These are phyloP conservation scores for Elongisporangium undulatum DNA, from an alignment of 352 stramenopile species.

Conservation along the genomic window DNA sequence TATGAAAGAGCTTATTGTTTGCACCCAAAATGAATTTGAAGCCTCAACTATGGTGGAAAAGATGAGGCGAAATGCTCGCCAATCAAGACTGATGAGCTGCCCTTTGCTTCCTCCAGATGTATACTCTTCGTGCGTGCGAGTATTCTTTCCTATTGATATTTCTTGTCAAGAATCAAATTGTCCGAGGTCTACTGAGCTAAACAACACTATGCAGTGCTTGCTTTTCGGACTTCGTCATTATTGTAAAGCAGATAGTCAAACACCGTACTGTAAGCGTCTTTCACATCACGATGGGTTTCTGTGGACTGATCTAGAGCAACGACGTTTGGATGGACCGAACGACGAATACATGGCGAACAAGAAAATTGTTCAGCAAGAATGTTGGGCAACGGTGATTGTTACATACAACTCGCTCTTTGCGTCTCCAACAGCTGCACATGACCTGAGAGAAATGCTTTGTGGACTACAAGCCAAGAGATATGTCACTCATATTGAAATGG, in stretches of 20 bases:
- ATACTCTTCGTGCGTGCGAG: slow-evolving; percentile 18
- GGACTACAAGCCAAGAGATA: slow-evolving; percentile 11
- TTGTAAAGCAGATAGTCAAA: slow-evolving; percentile 13
- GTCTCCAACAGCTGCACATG: slow-evolving; percentile 11
- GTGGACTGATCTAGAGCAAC: slow-evolving; percentile 19
- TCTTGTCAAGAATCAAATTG: slow-evolving; percentile 5
- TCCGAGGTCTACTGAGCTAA: background rate
- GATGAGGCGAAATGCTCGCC: slow-evolving; percentile 5
- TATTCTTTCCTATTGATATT: slow-evolving; percentile 26
- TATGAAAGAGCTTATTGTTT: slow-evolving; percentile 21
- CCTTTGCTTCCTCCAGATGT: slow-evolving; percentile 14
- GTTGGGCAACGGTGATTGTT: slow-evolving; percentile 22
- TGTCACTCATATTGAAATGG: slow-evolving; percentile 26
- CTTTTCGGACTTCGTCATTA: slow-evolving; percentile 23
- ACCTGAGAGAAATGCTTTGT: slow-evolving; percentile 14
- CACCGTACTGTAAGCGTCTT: slow-evolving; percentile 17
- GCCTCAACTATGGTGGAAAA: slow-evolving; percentile 7
- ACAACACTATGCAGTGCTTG: slow-evolving; percentile 16
- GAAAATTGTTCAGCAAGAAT: slow-evolving; percentile 6
- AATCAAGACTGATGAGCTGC: slow-evolving; percentile 14
- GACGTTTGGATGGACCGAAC: background rate
- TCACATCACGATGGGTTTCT: slow-evolving; percentile 23
- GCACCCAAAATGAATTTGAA: slow-evolving; percentile 17
- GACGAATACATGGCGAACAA: background rate
- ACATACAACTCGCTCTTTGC: slow-evolving; percentile 30